phyloP scores from a whole-genome alignment of 2,329 filamentous ascomycete species.

The Pleurostoma richardsiae region DNA sequence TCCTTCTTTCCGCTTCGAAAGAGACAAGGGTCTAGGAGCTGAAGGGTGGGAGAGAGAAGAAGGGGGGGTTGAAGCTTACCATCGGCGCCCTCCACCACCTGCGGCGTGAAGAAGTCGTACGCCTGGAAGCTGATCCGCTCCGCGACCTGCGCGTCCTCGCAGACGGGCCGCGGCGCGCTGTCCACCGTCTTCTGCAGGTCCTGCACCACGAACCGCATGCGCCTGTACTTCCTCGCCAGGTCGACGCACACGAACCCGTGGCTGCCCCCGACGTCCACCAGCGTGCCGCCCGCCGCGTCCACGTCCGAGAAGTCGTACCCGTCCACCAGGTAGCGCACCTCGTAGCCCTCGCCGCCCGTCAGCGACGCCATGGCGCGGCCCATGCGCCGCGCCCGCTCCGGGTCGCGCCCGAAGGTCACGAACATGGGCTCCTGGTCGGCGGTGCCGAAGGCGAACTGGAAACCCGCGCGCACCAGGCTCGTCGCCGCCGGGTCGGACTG shows the following conservation, averaged over 20 bases:
- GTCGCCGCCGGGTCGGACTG: constrained; percentile 39
- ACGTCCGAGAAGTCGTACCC: constrained; percentile 48
- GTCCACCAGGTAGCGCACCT: constrained; percentile 45
- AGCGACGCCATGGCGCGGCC: constrained; percentile 50
- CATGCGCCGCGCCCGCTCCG: constrained; percentile 43
- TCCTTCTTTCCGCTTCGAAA: too few species aligned
- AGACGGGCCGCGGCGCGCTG: constrained; percentile 37
- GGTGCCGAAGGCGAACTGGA: constrained; percentile 45
- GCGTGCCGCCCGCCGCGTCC: constrained; percentile 34
- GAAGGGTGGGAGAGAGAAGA: background rate
- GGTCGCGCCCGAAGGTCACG: constrained; percentile 43
- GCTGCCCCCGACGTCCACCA: constrained; percentile 56
- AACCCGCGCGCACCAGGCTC: constrained; percentile 41
- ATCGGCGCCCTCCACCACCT: constrained; percentile 48
- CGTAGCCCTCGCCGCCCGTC: constrained; percentile 51
- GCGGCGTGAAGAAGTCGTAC: constrained; percentile 55
- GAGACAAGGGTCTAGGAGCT: background rate
- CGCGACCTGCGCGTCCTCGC: constrained; percentile 29
- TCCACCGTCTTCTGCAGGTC: constrained; percentile 44
- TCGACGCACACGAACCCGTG: constrained; percentile 53
- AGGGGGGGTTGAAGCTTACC: constrained; percentile 21
- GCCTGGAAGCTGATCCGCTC: constrained; percentile 34
- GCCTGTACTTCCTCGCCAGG: constrained; percentile 43
- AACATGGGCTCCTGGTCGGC: constrained; percentile 49
- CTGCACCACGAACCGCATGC: constrained; percentile 51